phyloP scores from a whole-genome alignment of 768 basidiomycete genomes.

The Clavaria fumosa region DNA sequence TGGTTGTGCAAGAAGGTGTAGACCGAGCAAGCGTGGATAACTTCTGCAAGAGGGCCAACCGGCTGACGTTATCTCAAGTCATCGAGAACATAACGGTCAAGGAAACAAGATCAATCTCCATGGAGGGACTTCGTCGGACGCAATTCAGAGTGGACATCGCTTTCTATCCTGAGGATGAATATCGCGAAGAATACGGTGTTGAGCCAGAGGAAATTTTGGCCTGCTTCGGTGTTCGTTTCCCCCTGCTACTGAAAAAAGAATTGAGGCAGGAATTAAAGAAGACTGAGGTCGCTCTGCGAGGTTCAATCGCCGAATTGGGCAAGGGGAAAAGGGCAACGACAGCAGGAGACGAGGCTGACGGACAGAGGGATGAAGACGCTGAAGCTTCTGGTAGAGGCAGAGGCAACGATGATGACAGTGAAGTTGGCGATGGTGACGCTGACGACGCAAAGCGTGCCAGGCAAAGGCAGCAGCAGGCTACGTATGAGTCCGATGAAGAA shows the following conservation, averaged over 20 bases:
- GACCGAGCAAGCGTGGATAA: conserved; percentile 39
- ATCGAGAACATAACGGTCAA: conserved; percentile 71
- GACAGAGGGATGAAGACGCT: conserved; percentile 29
- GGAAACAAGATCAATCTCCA: conserved; percentile 56
- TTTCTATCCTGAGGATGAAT: conserved; percentile 82
- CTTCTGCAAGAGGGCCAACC: conserved; percentile 84
- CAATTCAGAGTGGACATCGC: conserved; percentile 67
- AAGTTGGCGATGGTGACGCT: conserved; percentile 70
- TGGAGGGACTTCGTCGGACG: conserved; percentile 55
- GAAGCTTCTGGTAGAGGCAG: too few species aligned
- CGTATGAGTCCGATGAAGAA: conserved; percentile 62
- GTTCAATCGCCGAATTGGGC: conserved; percentile 68
- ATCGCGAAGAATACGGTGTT: conserved; percentile 68
- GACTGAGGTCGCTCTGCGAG: conserved; percentile 62
- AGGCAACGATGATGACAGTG: conserved; percentile 40
- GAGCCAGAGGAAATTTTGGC: conserved; percentile 55
- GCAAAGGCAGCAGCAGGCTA: conserved; percentile 57
- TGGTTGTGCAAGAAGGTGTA: conserved; percentile 45
- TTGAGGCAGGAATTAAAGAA: conserved; percentile 77
- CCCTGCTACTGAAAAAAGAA: conserved; percentile 69
- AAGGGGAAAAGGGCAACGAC: conserved; percentile 47
- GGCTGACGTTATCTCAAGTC: conserved; percentile 75
- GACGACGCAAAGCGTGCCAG: conserved; percentile 61
- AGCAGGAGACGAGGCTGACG: conserved; percentile 39
- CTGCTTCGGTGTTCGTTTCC: conserved; percentile 61